phyloP scores from a whole-genome alignment of 2,329 filamentous ascomycete species.

The Venturia pyrina region DNA sequence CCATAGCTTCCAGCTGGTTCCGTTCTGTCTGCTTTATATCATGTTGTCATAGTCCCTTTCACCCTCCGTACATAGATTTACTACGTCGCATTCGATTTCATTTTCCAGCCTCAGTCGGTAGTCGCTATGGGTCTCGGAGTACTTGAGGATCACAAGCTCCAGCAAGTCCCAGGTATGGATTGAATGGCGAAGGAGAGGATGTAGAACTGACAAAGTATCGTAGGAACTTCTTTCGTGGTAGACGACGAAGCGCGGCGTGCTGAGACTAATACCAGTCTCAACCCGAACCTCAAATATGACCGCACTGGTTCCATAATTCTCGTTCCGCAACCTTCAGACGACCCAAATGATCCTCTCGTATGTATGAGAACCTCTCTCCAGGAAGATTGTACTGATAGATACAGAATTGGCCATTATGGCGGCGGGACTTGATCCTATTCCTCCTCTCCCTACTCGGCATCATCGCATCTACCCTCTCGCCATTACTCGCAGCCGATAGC shows the following conservation, averaged over 20 bases:
- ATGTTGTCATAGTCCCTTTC: background rate
- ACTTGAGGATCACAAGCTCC: conserved; percentile 54
- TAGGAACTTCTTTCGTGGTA: conserved; percentile 34
- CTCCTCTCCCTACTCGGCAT: conserved; percentile 72
- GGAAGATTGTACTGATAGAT: background rate
- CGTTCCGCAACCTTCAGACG: conserved; percentile 82
- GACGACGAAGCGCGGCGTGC: conserved; percentile 19
- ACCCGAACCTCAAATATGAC: conserved; percentile 59
- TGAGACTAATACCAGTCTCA: conserved; percentile 22
- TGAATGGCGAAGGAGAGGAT: conserved; percentile 15
- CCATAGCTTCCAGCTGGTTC: background rate
- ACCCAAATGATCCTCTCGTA: conserved; percentile 79
- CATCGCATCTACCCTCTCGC: conserved; percentile 73
- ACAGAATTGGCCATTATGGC: conserved; percentile 78
- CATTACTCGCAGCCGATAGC: conserved; percentile 82
- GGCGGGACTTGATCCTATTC: conserved; percentile 68
- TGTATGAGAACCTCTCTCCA: conserved; percentile 15
- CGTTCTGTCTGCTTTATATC: background rate
- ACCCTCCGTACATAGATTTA: background rate
- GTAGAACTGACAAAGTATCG: conserved; percentile 15
- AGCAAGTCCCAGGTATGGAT: conserved; percentile 60
- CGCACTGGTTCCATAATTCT: conserved; percentile 61
- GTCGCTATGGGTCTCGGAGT: conserved; percentile 59
- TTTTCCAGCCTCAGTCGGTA: background rate
- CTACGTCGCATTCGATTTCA: background rate